Evolutionary conservation across 495 filamentous ascomycete species (phyloP).

Genomic region (Filosporella fistucella): DNA sequence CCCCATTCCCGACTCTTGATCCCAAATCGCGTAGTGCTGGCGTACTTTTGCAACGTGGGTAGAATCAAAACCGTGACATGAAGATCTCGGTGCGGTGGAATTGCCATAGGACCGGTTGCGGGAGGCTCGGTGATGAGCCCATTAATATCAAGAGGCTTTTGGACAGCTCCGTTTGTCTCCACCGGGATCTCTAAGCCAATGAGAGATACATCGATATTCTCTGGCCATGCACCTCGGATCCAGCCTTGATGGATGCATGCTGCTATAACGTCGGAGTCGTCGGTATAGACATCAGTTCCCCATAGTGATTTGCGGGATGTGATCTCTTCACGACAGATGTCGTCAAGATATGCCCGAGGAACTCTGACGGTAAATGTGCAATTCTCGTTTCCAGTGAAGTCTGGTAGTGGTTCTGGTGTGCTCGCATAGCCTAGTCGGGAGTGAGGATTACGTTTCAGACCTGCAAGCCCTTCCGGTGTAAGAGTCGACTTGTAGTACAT

Average conservation of each 20-base stretch:
- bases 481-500: constrained; percentile 46
- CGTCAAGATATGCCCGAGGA: constrained; percentile 68
- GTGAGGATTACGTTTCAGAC: constrained; percentile 27
- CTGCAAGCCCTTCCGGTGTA: constrained; percentile 42
- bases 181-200: constrained; percentile 47
- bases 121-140: constrained; percentile 15
- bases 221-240: constrained; percentile 82
- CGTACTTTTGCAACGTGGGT: constrained; percentile 72
- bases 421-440: constrained; percentile 54
- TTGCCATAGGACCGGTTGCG: constrained; percentile 25
- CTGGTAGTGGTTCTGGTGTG: constrained; percentile 69
- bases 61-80: constrained; percentile 83
- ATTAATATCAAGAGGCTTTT: constrained; percentile 15
- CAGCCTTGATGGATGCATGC: constrained; percentile 92
- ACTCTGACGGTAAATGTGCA: constrained; percentile 87
- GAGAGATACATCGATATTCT: constrained; percentile 61
- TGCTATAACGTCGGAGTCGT: constrained; percentile 90
- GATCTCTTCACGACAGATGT: constrained; percentile 71
- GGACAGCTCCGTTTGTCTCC: constrained; percentile 26
- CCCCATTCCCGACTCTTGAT: constrained; percentile 75
- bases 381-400: constrained; percentile 80
- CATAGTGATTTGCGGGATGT: constrained; percentile 73
- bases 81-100: constrained; percentile 62
- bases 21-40: constrained; percentile 67
- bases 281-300: constrained; percentile 92